Conservation (phyloP, 2,329 filamentous ascomycete genomes). For the Lasiodiplodia sp. region DNA sequence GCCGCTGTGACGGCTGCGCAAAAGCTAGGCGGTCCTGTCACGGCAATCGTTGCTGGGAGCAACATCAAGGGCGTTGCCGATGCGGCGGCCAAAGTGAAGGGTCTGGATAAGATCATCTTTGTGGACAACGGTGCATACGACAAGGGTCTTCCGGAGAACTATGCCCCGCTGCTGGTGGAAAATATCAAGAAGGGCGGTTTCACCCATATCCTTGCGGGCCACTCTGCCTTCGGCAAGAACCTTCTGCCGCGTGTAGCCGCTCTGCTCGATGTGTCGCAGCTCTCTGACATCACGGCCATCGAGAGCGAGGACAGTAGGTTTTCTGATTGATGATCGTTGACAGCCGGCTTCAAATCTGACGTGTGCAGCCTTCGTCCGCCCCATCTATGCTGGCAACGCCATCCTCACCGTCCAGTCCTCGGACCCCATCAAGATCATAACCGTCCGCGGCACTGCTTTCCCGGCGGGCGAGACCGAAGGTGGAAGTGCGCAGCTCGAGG, state of each 20-base stretch:
- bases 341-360: conserved; percentile 21
- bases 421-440: conserved; percentile 86
- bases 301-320: conserved; percentile 79
- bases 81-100: conserved; percentile 86
- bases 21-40: conserved; percentile 84
- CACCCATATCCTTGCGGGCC: conserved; percentile 87
- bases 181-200: conserved; percentile 97
- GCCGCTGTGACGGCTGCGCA: conserved; percentile 85
- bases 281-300: conserved; percentile 89
- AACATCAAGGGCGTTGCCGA: conserved; percentile 78
- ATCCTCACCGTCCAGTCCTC: conserved; percentile 94
- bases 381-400: conserved; percentile 97
- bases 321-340: not conserved
- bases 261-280: conserved; percentile 87
- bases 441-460: conserved; percentile 92
- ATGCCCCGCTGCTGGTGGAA: conserved; percentile 88
- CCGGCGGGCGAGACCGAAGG: conserved; percentile 73
- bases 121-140: conserved; percentile 92
- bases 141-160: conserved; percentile 93
- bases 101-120: conserved; percentile 88
- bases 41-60: conserved; percentile 85
- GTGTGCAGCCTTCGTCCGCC: conserved; percentile 78
- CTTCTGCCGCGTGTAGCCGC: conserved; percentile 90
- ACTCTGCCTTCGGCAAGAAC: conserved; percentile 97
- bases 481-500: conserved; percentile 78